Conservation (phyloP, 495 filamentous ascomycete species). For the Talaromyces trachyspermus region DNA sequence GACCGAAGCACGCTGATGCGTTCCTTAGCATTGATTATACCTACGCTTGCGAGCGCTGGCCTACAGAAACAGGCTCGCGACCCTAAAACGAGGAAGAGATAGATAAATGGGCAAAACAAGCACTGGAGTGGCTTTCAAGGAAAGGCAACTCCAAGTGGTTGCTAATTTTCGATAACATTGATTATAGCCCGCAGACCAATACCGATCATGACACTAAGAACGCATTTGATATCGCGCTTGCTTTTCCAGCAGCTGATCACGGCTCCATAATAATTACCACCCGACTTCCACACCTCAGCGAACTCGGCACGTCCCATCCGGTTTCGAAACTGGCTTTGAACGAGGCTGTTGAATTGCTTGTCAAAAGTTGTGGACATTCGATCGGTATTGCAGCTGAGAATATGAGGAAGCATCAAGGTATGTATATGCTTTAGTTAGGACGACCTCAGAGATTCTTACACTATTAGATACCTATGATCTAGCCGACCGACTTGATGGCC, state of each 20-base stretch:
- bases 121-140: constrained; percentile 19
- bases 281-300: constrained; percentile 22
- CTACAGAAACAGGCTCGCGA: constrained; percentile 2
- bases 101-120: constrained; percentile 15
- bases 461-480: constrained; percentile 18
- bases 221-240: constrained; percentile 26
- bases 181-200: constrained; percentile 20
- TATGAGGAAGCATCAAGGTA: background rate
- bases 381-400: no score
- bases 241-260: constrained; percentile 29
- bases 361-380: no score
- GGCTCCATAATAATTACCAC: constrained; percentile 36
- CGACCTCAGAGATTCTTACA: no score
- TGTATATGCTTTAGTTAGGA: constrained; percentile 2
- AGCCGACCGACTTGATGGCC: constrained; percentile 26
- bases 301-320: constrained; percentile 18
- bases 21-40: constrained; percentile 18
- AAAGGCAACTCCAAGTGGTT: constrained; percentile 28
- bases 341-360: no score
- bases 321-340: background rate
- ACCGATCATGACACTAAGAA: constrained; percentile 10
- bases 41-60: constrained; percentile 12
- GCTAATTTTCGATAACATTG: constrained; percentile 36
- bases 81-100: constrained; percentile 10
- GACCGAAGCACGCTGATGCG: constrained; percentile 13